These are phyloP conservation scores for Verticillium klebahnii DNA, from an alignment of 2,329 filamentous ascomycete genomes.

Conservation along the genomic window DNA sequence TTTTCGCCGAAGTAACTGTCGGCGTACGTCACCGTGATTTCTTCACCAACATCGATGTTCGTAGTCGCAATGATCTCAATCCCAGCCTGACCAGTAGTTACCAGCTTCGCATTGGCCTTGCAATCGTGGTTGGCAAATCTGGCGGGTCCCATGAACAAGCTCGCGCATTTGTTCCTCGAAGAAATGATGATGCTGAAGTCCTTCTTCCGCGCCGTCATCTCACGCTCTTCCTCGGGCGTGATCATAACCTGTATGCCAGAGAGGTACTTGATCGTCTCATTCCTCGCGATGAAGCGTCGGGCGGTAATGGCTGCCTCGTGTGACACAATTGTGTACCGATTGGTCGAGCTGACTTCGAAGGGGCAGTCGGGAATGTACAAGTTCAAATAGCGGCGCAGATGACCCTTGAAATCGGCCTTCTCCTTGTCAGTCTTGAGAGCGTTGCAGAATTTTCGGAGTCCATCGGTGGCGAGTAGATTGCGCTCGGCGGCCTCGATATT, in stretches of 20 bases:
- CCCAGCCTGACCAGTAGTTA: constrained; percentile 76
- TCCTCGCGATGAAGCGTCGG: constrained; percentile 70
- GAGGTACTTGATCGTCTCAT: constrained; percentile 86
- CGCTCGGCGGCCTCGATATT: constrained; percentile 67
- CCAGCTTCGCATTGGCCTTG: constrained; percentile 81
- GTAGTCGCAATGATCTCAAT: constrained; percentile 86
- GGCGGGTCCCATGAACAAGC: constrained; percentile 89
- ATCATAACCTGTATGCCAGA: constrained; percentile 89
- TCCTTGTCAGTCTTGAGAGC: constrained; percentile 70
- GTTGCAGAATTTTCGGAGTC: constrained; percentile 66
- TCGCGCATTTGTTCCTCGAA: constrained; percentile 83
- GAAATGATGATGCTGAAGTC: constrained; percentile 98
- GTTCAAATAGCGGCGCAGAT: constrained; percentile 84
- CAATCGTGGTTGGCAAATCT: constrained; percentile 98
- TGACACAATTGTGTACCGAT: constrained; percentile 87
- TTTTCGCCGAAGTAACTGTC: constrained; percentile 93
- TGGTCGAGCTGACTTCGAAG: constrained; percentile 87
- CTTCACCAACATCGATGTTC: constrained; percentile 81
- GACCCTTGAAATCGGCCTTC: constrained; percentile 75
- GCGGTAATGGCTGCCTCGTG: constrained; percentile 88
- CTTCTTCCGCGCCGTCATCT: constrained; percentile 74
- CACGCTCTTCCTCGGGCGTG: constrained; percentile 83
- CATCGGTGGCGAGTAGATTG: constrained; percentile 66
- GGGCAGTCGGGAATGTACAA: constrained; percentile 93
- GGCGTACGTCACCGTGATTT: constrained; percentile 95